Evolutionary conservation across 495 filamentous ascomycete genomes (phyloP).

Genomic region (Apiosordaria backusii): DNA sequence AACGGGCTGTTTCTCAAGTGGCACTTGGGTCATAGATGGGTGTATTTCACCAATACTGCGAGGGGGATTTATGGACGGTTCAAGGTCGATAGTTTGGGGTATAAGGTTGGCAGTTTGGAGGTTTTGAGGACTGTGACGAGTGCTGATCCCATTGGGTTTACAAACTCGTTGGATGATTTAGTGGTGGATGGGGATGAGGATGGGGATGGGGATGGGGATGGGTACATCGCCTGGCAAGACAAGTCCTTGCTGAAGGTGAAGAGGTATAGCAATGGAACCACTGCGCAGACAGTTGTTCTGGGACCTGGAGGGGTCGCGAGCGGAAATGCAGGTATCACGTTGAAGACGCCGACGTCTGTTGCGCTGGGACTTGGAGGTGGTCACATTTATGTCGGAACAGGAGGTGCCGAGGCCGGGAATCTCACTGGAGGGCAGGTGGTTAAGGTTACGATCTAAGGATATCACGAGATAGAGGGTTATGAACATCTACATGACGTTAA

Average conservation of each 20-base stretch:
- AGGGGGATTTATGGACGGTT: slow-evolving; percentile 1
- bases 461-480: not conserved
- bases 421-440: not conserved
- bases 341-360: not conserved
- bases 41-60: slow-evolving; percentile 8
- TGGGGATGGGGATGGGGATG: not conserved
- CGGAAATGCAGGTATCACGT: not conserved
- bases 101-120: not conserved
- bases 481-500: not conserved
- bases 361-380: not conserved
- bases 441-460: not conserved
- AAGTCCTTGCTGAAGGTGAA: not conserved
- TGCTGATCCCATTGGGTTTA: not conserved
- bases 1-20: not conserved
- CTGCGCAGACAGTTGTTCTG: not conserved
- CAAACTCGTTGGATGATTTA: not conserved
- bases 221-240: slow-evolving; percentile 1
- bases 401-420: not conserved
- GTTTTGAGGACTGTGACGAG: not conserved
- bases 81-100: not conserved
- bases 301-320: not conserved
- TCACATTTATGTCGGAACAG: not conserved
- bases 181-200: not conserved
- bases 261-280: not conserved
- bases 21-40: not conserved